Conservation (phyloP, 768 basidiomycete species). For the Chiua virens region DNA sequence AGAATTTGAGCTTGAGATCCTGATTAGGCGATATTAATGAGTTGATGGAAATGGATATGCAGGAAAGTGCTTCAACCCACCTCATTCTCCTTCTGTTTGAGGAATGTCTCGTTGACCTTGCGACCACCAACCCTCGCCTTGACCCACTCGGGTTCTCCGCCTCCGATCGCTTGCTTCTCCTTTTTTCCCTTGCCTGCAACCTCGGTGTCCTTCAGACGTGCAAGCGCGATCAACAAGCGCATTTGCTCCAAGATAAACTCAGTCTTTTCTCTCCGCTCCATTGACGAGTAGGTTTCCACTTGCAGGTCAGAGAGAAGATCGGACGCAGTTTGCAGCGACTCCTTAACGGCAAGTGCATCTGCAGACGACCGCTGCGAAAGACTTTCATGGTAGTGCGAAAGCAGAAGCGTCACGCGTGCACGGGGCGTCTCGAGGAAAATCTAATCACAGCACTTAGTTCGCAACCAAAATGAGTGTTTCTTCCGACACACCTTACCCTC, state of each 20-base stretch:
- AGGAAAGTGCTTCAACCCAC: slow-evolving; percentile 41
- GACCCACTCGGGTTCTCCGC: slow-evolving; percentile 89
- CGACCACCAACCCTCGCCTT: slow-evolving; percentile 89
- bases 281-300: slow-evolving; percentile 98
- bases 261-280: slow-evolving; percentile 97
- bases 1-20: slow-evolving; percentile 96
- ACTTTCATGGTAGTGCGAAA: slow-evolving; percentile 83
- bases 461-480: neutral
- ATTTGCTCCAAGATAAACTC: slow-evolving; percentile 99
- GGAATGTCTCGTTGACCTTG: slow-evolving; percentile 91
- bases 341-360: slow-evolving; percentile 44
- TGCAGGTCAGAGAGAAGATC: slow-evolving; percentile 93
- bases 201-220: slow-evolving; percentile 72
- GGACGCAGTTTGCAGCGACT: slow-evolving; percentile 80
- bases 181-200: slow-evolving; percentile 53
- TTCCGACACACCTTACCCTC: slow-evolving; percentile 83
- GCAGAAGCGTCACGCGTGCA: slow-evolving; percentile 87
- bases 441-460: slow-evolving; percentile 40
- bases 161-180: slow-evolving; percentile 56
- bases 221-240: slow-evolving; percentile 80
- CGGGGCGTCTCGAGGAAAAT: slow-evolving; percentile 96
- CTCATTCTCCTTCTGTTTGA: slow-evolving; percentile 87
- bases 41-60: neutral
- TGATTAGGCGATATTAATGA: slow-evolving; percentile 32
- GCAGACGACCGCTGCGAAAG: slow-evolving; percentile 49